Evolutionary conservation across 2,329 filamentous ascomycete genomes (phyloP).

Genomic region (Aspergillus ibericus): DNA sequence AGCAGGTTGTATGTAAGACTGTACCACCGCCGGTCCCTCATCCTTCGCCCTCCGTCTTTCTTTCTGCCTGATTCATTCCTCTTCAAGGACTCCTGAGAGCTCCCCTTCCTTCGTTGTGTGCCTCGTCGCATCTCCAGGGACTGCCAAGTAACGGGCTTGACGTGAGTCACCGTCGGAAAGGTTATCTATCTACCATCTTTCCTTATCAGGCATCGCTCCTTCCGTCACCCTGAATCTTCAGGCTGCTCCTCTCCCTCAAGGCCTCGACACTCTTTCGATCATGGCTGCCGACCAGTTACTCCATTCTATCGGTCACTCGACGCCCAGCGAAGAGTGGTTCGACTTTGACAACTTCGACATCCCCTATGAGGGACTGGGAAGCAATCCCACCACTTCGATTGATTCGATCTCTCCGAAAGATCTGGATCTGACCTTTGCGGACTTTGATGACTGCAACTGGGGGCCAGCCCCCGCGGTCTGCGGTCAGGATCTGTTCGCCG

Average conservation of each 20-base stretch:
- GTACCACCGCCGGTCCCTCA: conserved; percentile 11
- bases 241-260: background rate
- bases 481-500: conserved; percentile 25
- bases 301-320: conserved; percentile 21
- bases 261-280: conserved; percentile 1
- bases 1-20: conserved; percentile 4
- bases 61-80: conserved; percentile 4
- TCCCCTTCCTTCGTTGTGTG: background rate
- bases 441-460: conserved; percentile 24
- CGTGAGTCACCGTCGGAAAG: conserved; percentile 1
- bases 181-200: background rate
- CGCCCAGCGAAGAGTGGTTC: conserved; percentile 29
- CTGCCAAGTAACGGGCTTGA: background rate
- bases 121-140: background rate
- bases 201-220: conserved; percentile 10
- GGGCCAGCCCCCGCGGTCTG: conserved; percentile 19
- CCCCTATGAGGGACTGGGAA: conserved; percentile 27
- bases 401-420: conserved; percentile 33
- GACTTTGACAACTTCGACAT: conserved; percentile 39
- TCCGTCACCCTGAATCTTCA: conserved; percentile 1
- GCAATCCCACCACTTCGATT: conserved; percentile 30
- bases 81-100: background rate
- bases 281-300: conserved; percentile 33
- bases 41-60: conserved; percentile 14
- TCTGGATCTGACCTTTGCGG: conserved; percentile 26